Evolutionary conservation across 257 asterid genomes (phyloP), one percentile per base, ranked within the genome.

Genomic region (Gentiana macrophylla): DNA sequence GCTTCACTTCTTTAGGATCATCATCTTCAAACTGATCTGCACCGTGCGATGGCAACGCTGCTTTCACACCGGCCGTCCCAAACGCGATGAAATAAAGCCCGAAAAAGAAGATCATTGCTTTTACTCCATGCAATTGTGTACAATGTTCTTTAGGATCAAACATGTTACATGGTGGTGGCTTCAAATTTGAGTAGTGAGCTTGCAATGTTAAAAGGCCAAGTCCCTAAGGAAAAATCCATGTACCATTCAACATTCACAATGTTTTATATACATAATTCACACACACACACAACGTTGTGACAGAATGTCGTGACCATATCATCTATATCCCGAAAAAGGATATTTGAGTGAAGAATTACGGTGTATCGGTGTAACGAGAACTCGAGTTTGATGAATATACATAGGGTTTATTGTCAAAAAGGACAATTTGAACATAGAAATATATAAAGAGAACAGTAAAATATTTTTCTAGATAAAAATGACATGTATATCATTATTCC

Each of bases 11-110:
- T 45, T 70, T 69, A 0, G 78, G 77, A 53, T 86, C 88, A 56
- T 70, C 74, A 3, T 83, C 90, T 8, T 83, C 91, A 9, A 83
- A 86, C 70, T 83, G 95, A 52, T 86, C 95, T 0, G 86, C 95
- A 1, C 90, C 90, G 47, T 83, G 95, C 0, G 95, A 75, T 2
- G 95, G 95, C 50, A 86, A 13, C 0, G 95, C 82, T 1, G 95
- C 70, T 55, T 84, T 84, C 8, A 84, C 49, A 0, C 94, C 94
- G 2, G 84, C 86, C 0, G 82, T 72, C 33, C 94, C 89, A 5
- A 79, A 10, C 1, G 77, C 89, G 8, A 77, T 67, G 49, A 84
- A 63, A 63, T 84, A 84, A 55, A 84, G 81, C 32, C 77, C 73
- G 37, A 66, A 56, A 5, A 79, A 81, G 32, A 84, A 68, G 38